Percentiles rank a stretch among this genome's conserved stretches.
These are phyloP conservation scores for Crithidia brevicula DNA, from an alignment of 208 protist genomes.

Conservation along the genomic window DNA sequence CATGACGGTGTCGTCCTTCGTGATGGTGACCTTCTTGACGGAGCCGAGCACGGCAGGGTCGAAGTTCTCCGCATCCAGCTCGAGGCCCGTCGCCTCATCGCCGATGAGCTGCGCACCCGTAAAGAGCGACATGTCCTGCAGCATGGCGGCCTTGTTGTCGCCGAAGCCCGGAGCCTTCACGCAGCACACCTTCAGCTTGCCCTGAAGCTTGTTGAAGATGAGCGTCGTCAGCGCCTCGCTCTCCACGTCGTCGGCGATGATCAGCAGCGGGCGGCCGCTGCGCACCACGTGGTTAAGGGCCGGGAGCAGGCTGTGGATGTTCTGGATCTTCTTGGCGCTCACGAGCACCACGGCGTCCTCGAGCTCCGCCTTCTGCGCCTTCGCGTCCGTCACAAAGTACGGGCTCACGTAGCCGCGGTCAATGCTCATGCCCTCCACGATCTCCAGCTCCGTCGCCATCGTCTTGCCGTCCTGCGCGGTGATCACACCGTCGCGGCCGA, in stretches of 20 bases:
- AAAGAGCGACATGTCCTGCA: slow-evolving; percentile 99
- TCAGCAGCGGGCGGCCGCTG: slow-evolving; percentile 95
- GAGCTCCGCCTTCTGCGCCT: slow-evolving; percentile 96
- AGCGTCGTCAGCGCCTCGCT: slow-evolving; percentile 95
- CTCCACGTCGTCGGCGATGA: slow-evolving; percentile 99
- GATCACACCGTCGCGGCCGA: slow-evolving; percentile 99
- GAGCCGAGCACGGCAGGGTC: slow-evolving; percentile 76
- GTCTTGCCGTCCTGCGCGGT: slow-evolving; percentile 99
- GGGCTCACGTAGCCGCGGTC: slow-evolving; percentile 98
- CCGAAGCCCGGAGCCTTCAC: slow-evolving; percentile 99
- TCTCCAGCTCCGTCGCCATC: slow-evolving; percentile 97
- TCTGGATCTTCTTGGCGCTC: slow-evolving; percentile 96
- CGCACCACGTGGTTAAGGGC: slow-evolving; percentile 90
- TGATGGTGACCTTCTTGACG: slow-evolving; percentile 91
- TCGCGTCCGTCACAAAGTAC: slow-evolving; percentile 99
- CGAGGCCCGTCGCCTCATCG: slow-evolving; percentile 92
- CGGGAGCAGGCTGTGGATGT: slow-evolving; percentile 89
- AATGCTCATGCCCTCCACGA: slow-evolving; percentile 98
- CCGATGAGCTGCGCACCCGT: slow-evolving; percentile 95
- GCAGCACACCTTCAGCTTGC: slow-evolving; percentile 88
- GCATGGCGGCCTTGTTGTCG: slow-evolving; percentile 97
- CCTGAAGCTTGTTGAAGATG: slow-evolving; percentile 89
- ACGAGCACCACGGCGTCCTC: slow-evolving; percentile 97
- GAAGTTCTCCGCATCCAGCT: slow-evolving; percentile 82
- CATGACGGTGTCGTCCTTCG: slow-evolving; percentile 98